Base-by-base conservation (phyloP, 805 yeast species). In the Torulaspora microellipsoides region DNA sequence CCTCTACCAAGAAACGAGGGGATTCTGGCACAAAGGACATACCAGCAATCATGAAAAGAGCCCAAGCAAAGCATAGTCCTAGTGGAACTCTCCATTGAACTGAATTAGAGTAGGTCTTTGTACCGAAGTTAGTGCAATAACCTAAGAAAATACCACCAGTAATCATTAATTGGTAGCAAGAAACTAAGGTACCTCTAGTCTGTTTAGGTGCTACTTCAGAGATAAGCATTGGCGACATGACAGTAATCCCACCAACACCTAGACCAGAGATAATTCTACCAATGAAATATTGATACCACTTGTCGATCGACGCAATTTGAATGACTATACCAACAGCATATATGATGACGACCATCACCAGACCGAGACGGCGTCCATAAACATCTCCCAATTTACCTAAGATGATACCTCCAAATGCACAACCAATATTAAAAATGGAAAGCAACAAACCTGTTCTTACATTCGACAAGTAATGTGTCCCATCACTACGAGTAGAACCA, bases 31-130 rank as follows among this genome's bases (percentile, higher is more conserved):
- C 80, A 53, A 74, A 72, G n/a, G 55, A 46, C 66, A 67, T 64
- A 51, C 65, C 70, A 14, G 46, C 49, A 35, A 66, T 47, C 68
- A 67, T 58, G 38, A 65, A 45, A 17, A 68, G 36, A 31, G 71
- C 71, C 73, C 75, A 75, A 20, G 67, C 67, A 52, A 73, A 73
- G 53, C 73, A 70, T 49, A 79, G 62, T 43, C 83, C 83, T 58
- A 82, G 68, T 40, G 84, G 85, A 52, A 82, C 73, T 76, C 88
- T 80, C 88, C 89, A 83, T 67, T 80, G 84, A 5, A 67, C 87
- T 14, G 60, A 53, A 81, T 56, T 52, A 15, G 38, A 15, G 47
- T 58, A 56, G 15, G 40, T 48, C 46, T 59, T 58, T 27, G 60
- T 79, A 64, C 87, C 89, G 60, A 74, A 82, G 47, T 78, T 79